A percentile compares a stretch with the other conserved stretches of the same genome.
Evolutionary conservation across 2,329 filamentous ascomycete genomes (phyloP).

Genomic region (Colletotrichum lentis): DNA sequence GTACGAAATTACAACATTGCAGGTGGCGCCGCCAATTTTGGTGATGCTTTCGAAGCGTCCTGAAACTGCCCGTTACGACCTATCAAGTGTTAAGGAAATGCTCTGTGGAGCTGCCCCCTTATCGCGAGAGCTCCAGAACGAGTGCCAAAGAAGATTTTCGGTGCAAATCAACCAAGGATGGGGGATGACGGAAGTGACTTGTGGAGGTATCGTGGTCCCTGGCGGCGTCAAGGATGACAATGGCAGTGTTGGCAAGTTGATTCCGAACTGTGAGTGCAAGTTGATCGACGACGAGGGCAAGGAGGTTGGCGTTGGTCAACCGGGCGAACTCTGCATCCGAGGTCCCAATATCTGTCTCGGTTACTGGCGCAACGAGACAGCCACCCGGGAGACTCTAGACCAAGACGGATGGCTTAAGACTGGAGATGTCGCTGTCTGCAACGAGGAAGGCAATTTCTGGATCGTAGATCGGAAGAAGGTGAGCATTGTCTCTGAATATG

Average conservation of each 20-base stretch:
- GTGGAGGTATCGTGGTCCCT: slow-evolving; percentile 54
- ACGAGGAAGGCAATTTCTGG: slow-evolving; percentile 58
- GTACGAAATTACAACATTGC: slow-evolving; percentile 62
- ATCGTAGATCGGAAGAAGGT: slow-evolving; percentile 59
- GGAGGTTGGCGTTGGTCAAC: slow-evolving; percentile 57
- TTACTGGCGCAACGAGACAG: slow-evolving; percentile 65
- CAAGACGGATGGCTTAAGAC: slow-evolving; percentile 66
- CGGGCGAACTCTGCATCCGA: slow-evolving; percentile 62
- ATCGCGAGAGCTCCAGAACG: slow-evolving; percentile 52
- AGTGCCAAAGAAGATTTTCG: slow-evolving; percentile 54
- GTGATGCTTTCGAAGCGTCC: slow-evolving; percentile 68
- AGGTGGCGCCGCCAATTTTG: slow-evolving; percentile 65
- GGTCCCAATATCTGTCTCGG: slow-evolving; percentile 66
- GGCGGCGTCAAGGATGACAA: slow-evolving; percentile 50
- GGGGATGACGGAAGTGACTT: slow-evolving; percentile 67
- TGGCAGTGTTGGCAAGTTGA: slow-evolving; percentile 61
- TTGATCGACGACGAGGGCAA: slow-evolving; percentile 62
- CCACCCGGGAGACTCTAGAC: slow-evolving; percentile 60
- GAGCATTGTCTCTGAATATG: slow-evolving; percentile 7
- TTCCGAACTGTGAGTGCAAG: slow-evolving; percentile 62
- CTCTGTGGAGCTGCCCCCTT: slow-evolving; percentile 64
- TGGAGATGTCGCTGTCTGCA: slow-evolving; percentile 62
- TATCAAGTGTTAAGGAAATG: slow-evolving; percentile 58
- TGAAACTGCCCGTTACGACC: slow-evolving; percentile 59
- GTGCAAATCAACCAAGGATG: slow-evolving; percentile 61